Percentiles rank a stretch among this genome's conserved stretches.
These are phyloP conservation scores for Synchytrium microbalum DNA, from an alignment of 371 early-diverging fungal genomes.

Conservation along the genomic window DNA sequence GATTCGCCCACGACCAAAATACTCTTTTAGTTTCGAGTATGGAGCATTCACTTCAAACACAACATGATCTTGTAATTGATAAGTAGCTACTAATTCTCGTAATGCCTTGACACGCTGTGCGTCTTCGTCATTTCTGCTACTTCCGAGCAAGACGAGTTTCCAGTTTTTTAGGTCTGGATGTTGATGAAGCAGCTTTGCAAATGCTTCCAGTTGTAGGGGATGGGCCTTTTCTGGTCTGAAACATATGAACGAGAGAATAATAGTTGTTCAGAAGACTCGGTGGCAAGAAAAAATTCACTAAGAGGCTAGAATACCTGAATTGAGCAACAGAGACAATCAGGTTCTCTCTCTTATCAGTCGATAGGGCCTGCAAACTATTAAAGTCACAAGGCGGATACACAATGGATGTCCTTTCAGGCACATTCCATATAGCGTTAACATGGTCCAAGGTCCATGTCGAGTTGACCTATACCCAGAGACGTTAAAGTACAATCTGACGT, in stretches of 20 bases:
- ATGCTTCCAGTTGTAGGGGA: slow-evolving; percentile 64
- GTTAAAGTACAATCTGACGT: not conserved
- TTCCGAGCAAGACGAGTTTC: slow-evolving; percentile 56
- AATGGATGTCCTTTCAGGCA: slow-evolving; percentile 44
- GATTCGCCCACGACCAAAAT: slow-evolving; percentile 53
- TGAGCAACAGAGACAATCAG: slow-evolving; percentile 84
- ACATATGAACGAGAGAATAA: slow-evolving; percentile 10
- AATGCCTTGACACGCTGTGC: slow-evolving; percentile 58
- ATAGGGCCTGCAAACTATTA: slow-evolving; percentile 43
- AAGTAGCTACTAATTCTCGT: slow-evolving; percentile 30
- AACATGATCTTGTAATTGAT: slow-evolving; percentile 65
- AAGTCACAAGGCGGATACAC: slow-evolving; percentile 95
- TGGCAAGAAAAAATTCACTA: not conserved
- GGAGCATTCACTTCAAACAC: slow-evolving; percentile 75
- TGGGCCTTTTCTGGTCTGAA: slow-evolving; percentile 90
- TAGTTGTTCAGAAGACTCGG: slow-evolving; percentile 1
- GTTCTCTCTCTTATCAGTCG: slow-evolving; percentile 40
- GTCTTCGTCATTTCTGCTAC: slow-evolving; percentile 77
- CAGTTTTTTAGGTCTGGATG: slow-evolving; percentile 15
- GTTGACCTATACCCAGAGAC: slow-evolving; percentile 47
- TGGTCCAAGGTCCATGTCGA: slow-evolving; percentile 94
- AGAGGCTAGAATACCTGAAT: slow-evolving; percentile 50
- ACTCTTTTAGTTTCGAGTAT: slow-evolving; percentile 51
- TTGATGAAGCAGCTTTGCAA: slow-evolving; percentile 36
- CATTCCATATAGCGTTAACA: slow-evolving; percentile 65